Percentiles rank a stretch among this genome's conserved stretches.
These are phyloP conservation scores for Trypanosoma caninum DNA, from an alignment of 208 protist genomes.

Conservation along the genomic window DNA sequence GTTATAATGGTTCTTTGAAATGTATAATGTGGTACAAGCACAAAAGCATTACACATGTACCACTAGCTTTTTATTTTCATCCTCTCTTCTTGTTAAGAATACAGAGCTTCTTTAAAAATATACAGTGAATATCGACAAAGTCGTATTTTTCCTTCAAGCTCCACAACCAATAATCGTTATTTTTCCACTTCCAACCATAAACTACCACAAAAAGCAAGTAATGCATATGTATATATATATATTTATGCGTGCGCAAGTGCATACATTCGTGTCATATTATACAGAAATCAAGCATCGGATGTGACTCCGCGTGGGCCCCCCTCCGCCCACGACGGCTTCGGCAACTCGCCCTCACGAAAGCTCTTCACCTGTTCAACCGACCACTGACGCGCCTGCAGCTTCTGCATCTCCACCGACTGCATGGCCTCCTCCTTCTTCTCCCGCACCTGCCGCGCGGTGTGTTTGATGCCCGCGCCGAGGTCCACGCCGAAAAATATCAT, in stretches of 20 bases:
- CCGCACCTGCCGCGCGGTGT: constrained; percentile 59
- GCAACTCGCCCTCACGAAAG: constrained; percentile 59
- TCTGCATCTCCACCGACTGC: constrained; percentile 52
- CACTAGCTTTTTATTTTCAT: no score
- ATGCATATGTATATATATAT: constrained; percentile 4
- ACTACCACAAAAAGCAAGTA: no score
- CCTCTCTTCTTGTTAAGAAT: no score
- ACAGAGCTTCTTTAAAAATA: no score
- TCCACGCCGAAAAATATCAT: constrained; percentile 87
- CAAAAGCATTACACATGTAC: no score
- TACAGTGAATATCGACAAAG: no score
- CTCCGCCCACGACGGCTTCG: constrained; percentile 68
- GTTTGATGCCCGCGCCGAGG: constrained; percentile 70
- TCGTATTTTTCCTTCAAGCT: no score
- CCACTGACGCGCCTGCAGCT: constrained; percentile 71
- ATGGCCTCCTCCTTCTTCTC: constrained; percentile 80
- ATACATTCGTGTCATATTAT: background rate
- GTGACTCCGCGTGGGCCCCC: constrained; percentile 39
- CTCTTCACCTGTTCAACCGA: constrained; percentile 80
- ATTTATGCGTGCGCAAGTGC: background rate
- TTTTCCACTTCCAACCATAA: no score
- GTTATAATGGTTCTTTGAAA: no score
- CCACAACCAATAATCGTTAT: no score
- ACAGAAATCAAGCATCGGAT: background rate
- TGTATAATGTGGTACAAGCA: no score